Evolutionary conservation across 2,329 filamentous ascomycete species (phyloP).

Genomic region (Fusarium heterosporum): DNA sequence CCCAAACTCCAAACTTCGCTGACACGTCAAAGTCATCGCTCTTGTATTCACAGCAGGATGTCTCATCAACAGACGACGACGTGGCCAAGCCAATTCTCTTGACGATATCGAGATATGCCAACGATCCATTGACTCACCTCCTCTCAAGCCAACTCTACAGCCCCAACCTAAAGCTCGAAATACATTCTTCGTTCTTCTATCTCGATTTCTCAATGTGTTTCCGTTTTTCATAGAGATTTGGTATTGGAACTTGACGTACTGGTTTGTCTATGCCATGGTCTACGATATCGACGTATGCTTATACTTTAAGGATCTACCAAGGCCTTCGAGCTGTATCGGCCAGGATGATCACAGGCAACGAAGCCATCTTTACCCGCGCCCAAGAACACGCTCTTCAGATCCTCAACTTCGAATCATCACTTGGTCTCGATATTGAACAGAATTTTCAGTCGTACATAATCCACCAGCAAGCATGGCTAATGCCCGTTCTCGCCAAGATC

Average conservation of each 20-base stretch:
- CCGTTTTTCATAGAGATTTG: constrained; percentile 53
- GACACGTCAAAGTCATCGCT: constrained; percentile 32
- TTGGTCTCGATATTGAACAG: constrained; percentile 57
- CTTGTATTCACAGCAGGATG: constrained; percentile 41
- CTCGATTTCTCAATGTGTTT: constrained; percentile 49
- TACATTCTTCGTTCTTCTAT: constrained; percentile 42
- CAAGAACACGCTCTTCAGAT: constrained; percentile 56
- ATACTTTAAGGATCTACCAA: constrained; percentile 55
- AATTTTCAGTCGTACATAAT: constrained; percentile 56
- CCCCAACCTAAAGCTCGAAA: constrained; percentile 40
- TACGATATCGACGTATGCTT: background rate
- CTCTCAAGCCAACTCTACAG: constrained; percentile 37
- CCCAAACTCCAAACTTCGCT: background rate
- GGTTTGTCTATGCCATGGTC: constrained; percentile 24
- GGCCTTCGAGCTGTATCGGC: constrained; percentile 58
- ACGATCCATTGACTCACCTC: constrained; percentile 35
- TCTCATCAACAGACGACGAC: constrained; percentile 42
- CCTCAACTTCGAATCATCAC: constrained; percentile 52
- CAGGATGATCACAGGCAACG: constrained; percentile 53
- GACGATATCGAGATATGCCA: constrained; percentile 38
- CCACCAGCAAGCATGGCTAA: constrained; percentile 51
- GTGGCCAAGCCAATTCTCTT: background rate
- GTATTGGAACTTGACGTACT: constrained; percentile 55
- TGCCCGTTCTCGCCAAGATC: constrained; percentile 55
- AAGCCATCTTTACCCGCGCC: constrained; percentile 53